Percentiles rank a stretch among this genome's conserved stretches.
These are phyloP conservation scores for Hymenoscyphus infarciens DNA, from an alignment of 2,329 filamentous ascomycete genomes.

Conservation along the genomic window DNA sequence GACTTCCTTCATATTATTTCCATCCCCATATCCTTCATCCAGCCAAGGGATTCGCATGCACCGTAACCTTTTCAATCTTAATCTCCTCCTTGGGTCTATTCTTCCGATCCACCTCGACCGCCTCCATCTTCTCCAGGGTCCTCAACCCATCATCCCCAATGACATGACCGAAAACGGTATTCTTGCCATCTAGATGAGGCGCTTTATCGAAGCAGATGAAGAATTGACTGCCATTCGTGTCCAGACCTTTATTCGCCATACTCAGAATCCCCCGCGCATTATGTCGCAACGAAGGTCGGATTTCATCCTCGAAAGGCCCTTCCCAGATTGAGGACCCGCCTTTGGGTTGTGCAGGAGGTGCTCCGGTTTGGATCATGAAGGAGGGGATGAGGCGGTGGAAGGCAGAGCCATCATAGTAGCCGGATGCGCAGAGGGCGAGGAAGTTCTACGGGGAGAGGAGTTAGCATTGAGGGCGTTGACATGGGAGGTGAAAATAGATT, in stretches of 20 bases:
- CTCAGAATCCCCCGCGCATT: conserved; percentile 66
- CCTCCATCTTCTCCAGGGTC: conserved; percentile 69
- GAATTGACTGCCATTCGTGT: conserved; percentile 76
- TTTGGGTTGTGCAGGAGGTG: conserved; percentile 59
- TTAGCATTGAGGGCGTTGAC: conserved; percentile 12
- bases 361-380: conserved; percentile 80
- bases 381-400: conserved; percentile 77
- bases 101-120: conserved; percentile 72
- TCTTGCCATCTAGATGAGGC: conserved; percentile 77
- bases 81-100: conserved; percentile 65
- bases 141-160: conserved; percentile 60
- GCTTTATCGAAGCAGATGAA: conserved; percentile 76
- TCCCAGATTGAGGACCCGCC: conserved; percentile 72
- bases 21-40: conserved; percentile 36
- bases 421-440: conserved; percentile 77
- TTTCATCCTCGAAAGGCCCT: conserved; percentile 74
- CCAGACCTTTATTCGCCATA: conserved; percentile 75
- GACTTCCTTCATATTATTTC: too few relatives aligned
- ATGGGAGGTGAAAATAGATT: conserved; percentile 4
- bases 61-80: conserved; percentile 64
- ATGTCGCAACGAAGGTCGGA: conserved; percentile 66
- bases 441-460: conserved; percentile 62
- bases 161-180: conserved; percentile 78
- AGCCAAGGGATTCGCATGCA: conserved; percentile 78
- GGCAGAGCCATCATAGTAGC: conserved; percentile 70